Base-by-base conservation (phyloP, 108 stramenopile genomes). In the Nitzschia sp. region DNA sequence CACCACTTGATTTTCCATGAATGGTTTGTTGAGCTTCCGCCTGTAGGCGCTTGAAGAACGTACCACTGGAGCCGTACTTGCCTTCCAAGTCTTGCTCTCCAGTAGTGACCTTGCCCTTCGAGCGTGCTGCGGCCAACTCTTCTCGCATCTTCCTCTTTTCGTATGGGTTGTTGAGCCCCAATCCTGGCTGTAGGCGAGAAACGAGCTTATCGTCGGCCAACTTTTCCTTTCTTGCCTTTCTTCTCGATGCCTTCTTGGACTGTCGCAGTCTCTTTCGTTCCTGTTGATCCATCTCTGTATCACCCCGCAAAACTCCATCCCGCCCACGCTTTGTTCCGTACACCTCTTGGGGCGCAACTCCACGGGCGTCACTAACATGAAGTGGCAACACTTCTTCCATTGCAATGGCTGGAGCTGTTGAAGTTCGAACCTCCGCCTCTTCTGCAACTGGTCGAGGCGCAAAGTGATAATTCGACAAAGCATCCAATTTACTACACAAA, bases 391-490 rank as follows among this genome's bases (percentile, higher is more conserved):
- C 97, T 73, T 98, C 98, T 67, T 98, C 98, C 96, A 98, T 96
- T 8, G 96, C 96, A 66, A 98, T 97, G 8, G 98, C 96, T 15
- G 94, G 93, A 0, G 86, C 82, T 26, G 79, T 79, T 41, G 78
- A 69, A n/a, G 86, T 57, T 42, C 80, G 63, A 8, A 95, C 88
- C 58, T 91, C 94, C 7, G 92, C 93, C 71, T 97, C 96, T 10
- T 94, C 90, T 6, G 88, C 83, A 62, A 93, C 79, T 7, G 96
- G 93, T 42, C 96, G 82, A 3, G 98, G 98, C 8, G 92, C 91
- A 73, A 96, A 99, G 82, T 99, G 95, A 83, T 97, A 99, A 73
- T 98, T 97, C 10, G 95, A 97, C 68, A 99, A 65, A 6, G 96
- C 93, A 77, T 99, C 98, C 37, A 99, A 82, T 66, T 96, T 93